Evolutionary conservation across 495 filamentous ascomycete genomes (phyloP).

Genomic region (Letharia lupina): DNA sequence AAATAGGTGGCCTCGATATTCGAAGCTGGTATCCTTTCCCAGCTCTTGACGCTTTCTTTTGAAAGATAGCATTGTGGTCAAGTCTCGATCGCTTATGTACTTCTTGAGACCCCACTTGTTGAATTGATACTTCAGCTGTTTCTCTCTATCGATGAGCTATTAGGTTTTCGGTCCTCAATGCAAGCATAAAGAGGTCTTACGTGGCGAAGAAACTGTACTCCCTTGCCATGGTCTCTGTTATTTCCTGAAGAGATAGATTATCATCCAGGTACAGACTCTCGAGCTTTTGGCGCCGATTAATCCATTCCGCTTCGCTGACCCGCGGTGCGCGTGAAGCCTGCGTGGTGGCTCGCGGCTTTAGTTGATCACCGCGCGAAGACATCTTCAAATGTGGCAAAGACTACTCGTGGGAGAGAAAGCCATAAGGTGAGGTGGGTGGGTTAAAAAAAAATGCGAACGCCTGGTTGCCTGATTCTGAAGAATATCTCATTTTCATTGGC

Average conservation of each 20-base stretch:
- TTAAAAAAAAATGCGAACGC: too few relatives aligned
- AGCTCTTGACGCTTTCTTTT: conserved; percentile 3
- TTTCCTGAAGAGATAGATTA: neutral
- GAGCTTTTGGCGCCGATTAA: neutral
- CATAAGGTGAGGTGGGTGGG: too few relatives aligned
- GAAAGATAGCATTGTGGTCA: conserved; percentile 9
- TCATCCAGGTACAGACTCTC: neutral
- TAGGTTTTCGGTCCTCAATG: too few relatives aligned
- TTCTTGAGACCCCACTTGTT: conserved; percentile 9
- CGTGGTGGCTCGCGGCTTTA: neutral
- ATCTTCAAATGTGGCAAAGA: neutral
- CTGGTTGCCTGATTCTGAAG: too few relatives aligned
- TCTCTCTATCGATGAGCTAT: neutral
- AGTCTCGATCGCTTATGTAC: conserved; percentile 1
- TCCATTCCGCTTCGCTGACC: conserved; percentile 2
- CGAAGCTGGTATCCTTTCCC: conserved; percentile 1
- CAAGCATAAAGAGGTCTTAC: neutral
- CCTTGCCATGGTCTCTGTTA: neutral
- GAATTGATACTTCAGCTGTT: conserved; percentile 10
- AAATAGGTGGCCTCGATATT: conserved; percentile 4
- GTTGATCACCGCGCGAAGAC: neutral
- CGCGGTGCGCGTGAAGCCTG: conserved; percentile 1
- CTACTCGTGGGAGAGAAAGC: too few relatives aligned
- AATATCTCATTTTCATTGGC: neutral
- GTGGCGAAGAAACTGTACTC: conserved; percentile 1